These are phyloP conservation scores for Lichtheimia corymbifera DNA, from an alignment of 371 early-diverging fungal species.

Conservation along the genomic window DNA sequence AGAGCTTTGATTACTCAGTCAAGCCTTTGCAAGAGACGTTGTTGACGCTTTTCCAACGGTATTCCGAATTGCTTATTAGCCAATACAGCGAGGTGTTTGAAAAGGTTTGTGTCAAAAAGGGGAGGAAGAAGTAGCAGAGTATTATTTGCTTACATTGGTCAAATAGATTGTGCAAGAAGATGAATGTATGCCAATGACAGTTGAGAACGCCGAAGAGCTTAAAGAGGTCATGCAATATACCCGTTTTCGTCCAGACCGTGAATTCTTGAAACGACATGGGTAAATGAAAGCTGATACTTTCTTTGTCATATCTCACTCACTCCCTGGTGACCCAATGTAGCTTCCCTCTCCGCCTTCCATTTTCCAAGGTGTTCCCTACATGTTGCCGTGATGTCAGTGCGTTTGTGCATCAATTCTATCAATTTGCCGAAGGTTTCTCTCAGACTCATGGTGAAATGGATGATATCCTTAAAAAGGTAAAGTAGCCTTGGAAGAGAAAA, in stretches of 20 bases:
- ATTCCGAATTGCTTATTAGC: constrained; percentile 75
- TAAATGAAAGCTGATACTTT: constrained; percentile 10
- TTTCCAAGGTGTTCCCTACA: constrained; percentile 79
- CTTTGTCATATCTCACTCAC: not conserved
- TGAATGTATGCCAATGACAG: constrained; percentile 83
- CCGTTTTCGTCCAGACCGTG: constrained; percentile 50
- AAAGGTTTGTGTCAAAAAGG: constrained; percentile 45
- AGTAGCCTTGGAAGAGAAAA: not conserved
- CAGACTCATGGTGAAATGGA: constrained; percentile 87
- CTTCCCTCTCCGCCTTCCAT: constrained; percentile 80
- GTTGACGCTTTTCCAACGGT: constrained; percentile 78
- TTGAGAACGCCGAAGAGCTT: constrained; percentile 67
- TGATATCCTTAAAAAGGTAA: constrained; percentile 79
- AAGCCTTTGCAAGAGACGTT: constrained; percentile 58
- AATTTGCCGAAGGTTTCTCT: constrained; percentile 83
- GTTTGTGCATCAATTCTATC: constrained; percentile 81
- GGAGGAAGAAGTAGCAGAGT: no score
- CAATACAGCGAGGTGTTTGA: constrained; percentile 71
- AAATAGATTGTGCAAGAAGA: constrained; percentile 78
- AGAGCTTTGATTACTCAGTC: constrained; percentile 54
- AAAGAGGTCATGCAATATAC: constrained; percentile 57
- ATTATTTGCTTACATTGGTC: not conserved
- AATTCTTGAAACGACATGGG: constrained; percentile 45
- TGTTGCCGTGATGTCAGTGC: constrained; percentile 71
- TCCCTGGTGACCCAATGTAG: constrained; percentile 36